Evolutionary conservation across 441 rosid species (phyloP).

Genomic region (Melastoma candidum): DNA sequence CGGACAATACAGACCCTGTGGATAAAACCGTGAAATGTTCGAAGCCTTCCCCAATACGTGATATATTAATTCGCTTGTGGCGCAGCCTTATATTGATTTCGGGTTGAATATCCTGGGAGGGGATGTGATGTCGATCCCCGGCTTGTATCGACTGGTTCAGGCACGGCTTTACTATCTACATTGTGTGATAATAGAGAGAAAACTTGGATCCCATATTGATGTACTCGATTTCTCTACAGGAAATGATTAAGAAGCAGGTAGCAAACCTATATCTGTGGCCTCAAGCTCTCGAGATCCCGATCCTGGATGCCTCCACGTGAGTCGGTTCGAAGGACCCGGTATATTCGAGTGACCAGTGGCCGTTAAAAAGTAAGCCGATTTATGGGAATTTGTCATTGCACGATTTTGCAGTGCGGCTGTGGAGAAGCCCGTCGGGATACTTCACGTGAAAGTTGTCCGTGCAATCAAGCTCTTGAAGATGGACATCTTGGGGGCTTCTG

Average conservation of each 20-base stretch:
- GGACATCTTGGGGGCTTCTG: constrained; percentile 75
- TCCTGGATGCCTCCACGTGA: constrained; percentile 69
- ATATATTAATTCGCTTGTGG: constrained; percentile 10
- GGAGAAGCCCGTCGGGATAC: constrained; percentile 79
- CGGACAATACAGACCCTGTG: background rate
- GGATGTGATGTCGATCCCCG: constrained; percentile 91
- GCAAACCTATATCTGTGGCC: constrained; percentile 82
- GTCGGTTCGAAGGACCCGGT: constrained; percentile 14
- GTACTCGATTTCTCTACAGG: constrained; percentile 32
- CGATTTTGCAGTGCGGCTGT: constrained; percentile 29
- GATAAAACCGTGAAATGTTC: background rate
- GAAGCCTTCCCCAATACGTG: background rate
- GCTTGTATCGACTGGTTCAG: constrained; percentile 82
- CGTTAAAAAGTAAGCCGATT: too few relatives aligned
- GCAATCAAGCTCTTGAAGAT: constrained; percentile 66
- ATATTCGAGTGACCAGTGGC: constrained; percentile 1
- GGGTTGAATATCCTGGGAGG: constrained; percentile 83
- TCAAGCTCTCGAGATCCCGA: constrained; percentile 50
- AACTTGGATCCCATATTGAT: background rate
- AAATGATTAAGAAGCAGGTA: constrained; percentile 51
- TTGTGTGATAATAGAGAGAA: background rate
- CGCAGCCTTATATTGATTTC: constrained; percentile 87
- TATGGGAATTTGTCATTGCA: too few relatives aligned
- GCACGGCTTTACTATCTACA: constrained; percentile 37
- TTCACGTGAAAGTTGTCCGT: constrained; percentile 65